phyloP scores from a whole-genome alignment of 805 yeast species.

The Yarrowia sp. region DNA sequence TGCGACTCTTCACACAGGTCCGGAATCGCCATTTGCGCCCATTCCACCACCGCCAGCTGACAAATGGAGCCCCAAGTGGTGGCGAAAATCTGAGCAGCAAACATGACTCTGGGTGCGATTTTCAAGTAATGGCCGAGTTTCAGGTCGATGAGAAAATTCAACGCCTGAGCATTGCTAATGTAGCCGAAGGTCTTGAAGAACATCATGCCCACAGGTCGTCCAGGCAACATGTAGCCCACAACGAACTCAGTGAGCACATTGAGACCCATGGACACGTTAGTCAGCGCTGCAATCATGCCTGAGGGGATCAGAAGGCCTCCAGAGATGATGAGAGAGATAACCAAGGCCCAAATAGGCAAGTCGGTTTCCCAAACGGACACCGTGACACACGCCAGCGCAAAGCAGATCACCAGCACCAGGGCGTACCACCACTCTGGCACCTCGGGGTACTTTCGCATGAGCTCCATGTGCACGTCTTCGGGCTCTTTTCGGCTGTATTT shows the following conservation, averaged over 20 bases:
- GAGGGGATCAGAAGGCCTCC: slow-evolving; percentile 65
- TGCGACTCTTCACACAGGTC: slow-evolving; percentile 57
- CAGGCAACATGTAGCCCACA: slow-evolving; percentile 70
- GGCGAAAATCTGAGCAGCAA: slow-evolving; percentile 58
- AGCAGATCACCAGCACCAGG: slow-evolving; percentile 47
- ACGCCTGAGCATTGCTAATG: slow-evolving; percentile 62
- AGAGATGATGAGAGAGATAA: slow-evolving; percentile 61
- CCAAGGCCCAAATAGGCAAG: slow-evolving; percentile 67
- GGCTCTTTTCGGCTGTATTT: slow-evolving; percentile 53
- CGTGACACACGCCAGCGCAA: slow-evolving; percentile 55
- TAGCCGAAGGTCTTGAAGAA: slow-evolving; percentile 66
- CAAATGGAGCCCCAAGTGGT: slow-evolving; percentile 57
- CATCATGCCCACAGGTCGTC: slow-evolving; percentile 66
- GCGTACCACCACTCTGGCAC: slow-evolving; percentile 71
- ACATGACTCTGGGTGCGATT: slow-evolving; percentile 66
- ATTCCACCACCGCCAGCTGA: slow-evolving; percentile 54
- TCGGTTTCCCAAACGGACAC: slow-evolving; percentile 55
- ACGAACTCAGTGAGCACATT: slow-evolving; percentile 69
- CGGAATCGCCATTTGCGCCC: slow-evolving; percentile 52
- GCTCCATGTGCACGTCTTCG: slow-evolving; percentile 61
- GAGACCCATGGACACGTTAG: slow-evolving; percentile 65
- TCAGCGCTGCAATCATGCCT: slow-evolving; percentile 66
- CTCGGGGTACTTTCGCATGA: slow-evolving; percentile 64
- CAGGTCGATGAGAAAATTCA: slow-evolving; percentile 61
- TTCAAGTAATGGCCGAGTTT: slow-evolving; percentile 71